Conservation (phyloP, 208 protist genomes). For the Crithidia brevicula region DNA sequence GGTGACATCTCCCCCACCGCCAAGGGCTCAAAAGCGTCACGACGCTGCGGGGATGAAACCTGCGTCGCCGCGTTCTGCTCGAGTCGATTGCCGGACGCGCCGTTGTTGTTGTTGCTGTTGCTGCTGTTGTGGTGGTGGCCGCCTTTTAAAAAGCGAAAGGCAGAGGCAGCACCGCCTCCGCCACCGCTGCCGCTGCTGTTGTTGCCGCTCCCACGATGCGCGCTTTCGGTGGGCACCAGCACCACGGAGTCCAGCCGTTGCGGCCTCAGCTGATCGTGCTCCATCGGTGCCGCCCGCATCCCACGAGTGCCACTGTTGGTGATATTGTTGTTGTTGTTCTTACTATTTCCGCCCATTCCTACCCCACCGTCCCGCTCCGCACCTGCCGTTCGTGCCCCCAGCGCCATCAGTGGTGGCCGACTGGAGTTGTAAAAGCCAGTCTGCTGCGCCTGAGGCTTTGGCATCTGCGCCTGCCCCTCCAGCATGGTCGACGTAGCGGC, state of each 20-base stretch:
- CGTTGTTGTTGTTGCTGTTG: not conserved
- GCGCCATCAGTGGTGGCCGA: slow-evolving; percentile 11
- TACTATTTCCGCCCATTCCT: no score
- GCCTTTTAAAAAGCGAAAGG: slow-evolving; percentile 6
- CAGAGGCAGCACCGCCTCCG: not conserved
- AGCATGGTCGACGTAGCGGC: slow-evolving; percentile 4
- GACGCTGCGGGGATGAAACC: not conserved
- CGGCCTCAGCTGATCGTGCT: not conserved
- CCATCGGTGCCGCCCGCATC: not conserved
- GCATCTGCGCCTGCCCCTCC: not conserved
- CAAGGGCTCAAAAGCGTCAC: slow-evolving; percentile 8
- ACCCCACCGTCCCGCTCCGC: not conserved
- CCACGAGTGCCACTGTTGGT: not conserved
- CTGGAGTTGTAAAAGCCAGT: slow-evolving; percentile 30
- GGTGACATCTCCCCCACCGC: slow-evolving; percentile 9
- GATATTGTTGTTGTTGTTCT: not conserved
- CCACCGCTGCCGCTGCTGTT: not conserved
- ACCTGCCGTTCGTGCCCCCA: slow-evolving; percentile 2
- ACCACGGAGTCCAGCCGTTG: slow-evolving; percentile 14
- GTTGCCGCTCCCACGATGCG: not conserved
- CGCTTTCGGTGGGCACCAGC: slow-evolving; percentile 17
- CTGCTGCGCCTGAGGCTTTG: not conserved
- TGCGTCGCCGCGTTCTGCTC: not conserved
- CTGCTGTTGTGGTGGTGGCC: not conserved
- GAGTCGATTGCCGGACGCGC: not conserved